Percentiles rank a stretch among this genome's conserved stretches.
Evolutionary conservation across 2,329 filamentous ascomycete species (phyloP).

Genomic region (Fusarium sp.): DNA sequence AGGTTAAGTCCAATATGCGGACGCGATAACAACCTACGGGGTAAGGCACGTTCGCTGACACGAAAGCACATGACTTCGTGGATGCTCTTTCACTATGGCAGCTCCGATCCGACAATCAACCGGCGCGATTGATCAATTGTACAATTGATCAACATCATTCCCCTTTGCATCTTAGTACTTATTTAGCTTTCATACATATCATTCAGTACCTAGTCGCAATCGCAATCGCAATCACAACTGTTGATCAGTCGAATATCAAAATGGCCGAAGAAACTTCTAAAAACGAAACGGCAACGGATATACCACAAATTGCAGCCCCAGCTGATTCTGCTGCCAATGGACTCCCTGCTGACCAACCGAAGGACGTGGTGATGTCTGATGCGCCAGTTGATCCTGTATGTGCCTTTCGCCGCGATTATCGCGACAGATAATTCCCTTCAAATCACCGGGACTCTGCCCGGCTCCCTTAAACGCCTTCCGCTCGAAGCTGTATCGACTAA

Average conservation of each 20-base stretch:
- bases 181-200: neutral
- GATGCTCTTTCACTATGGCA: neutral
- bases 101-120: slow-evolving; percentile 40
- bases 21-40: slow-evolving; percentile 31
- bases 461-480: neutral
- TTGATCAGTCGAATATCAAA: neutral
- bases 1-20: neutral
- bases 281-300: slow-evolving; percentile 34
- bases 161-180: neutral
- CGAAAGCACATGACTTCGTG: slow-evolving; percentile 55
- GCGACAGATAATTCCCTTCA: neutral
- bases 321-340: slow-evolving; percentile 40
- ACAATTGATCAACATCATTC: slow-evolving; percentile 2
- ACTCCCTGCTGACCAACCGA: slow-evolving; percentile 41
- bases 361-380: slow-evolving; percentile 60
- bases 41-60: slow-evolving; percentile 44
- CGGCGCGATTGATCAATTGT: slow-evolving; percentile 36
- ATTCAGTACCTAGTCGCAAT: slow-evolving; percentile 12
- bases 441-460: neutral
- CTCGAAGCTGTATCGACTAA: neutral
- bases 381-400: slow-evolving; percentile 56
- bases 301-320: slow-evolving; percentile 35
- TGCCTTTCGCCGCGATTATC: neutral
- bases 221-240: neutral
- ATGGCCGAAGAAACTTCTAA: slow-evolving; percentile 50